These are phyloP conservation scores for Thermothelomyces thermophilus DNA, from an alignment of 2,329 filamentous ascomycete species.

Conservation along the genomic window DNA sequence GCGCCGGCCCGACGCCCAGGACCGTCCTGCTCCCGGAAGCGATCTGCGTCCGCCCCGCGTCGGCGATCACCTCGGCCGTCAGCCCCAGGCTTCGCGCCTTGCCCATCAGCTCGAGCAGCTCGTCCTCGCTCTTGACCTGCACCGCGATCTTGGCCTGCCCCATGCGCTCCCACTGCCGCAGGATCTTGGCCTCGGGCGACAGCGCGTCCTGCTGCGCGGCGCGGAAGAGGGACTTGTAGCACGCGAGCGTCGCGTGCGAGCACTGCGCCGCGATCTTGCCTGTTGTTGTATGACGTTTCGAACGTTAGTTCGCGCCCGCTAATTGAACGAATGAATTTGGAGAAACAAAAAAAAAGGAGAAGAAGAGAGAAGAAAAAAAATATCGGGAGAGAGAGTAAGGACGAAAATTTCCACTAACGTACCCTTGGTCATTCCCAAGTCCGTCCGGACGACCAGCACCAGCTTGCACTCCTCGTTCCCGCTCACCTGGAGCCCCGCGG, in stretches of 20 bases:
- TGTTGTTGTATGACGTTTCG: conserved; percentile 33
- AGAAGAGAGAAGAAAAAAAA: neutral
- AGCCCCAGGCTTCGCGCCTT: conserved; percentile 77
- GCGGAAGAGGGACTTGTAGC: conserved; percentile 76
- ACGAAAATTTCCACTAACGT: too few species aligned
- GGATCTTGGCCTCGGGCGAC: conserved; percentile 52
- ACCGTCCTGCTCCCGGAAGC: conserved; percentile 89
- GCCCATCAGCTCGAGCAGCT: conserved; percentile 65
- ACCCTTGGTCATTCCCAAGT: conserved; percentile 98
- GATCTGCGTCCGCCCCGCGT: conserved; percentile 97
- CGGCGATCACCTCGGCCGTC: conserved; percentile 82
- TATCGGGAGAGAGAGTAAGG: too few species aligned
- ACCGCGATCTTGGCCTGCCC: conserved; percentile 94
- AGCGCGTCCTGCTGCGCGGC: conserved; percentile 45
- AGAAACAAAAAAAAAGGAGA: neutral
- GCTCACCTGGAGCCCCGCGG: conserved; percentile 28
- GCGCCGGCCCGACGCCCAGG: conserved; percentile 73
- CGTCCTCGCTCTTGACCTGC: conserved; percentile 80
- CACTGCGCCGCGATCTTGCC: conserved; percentile 97
- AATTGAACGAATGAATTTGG: too few species aligned
- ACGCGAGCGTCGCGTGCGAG: conserved; percentile 91
- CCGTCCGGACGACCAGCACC: conserved; percentile 84
- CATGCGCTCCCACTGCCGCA: conserved; percentile 75
- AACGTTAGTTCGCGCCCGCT: neutral
- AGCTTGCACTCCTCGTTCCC: conserved; percentile 82